Evolutionary conservation across 805 yeast genomes (phyloP).

Genomic region (Lipomyces lipofer): DNA sequence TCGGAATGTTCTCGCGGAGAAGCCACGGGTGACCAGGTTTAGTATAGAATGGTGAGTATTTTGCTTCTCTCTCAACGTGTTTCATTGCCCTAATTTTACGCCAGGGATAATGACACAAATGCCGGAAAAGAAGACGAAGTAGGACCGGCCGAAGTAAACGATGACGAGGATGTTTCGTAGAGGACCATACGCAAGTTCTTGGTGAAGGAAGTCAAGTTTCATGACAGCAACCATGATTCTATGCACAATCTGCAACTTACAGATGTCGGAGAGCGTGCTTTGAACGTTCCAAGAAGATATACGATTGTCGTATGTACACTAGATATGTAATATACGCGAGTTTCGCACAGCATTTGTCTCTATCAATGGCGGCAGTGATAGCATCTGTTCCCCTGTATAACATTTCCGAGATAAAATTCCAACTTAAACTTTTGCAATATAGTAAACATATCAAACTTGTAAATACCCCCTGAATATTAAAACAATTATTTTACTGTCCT

Average conservation of each 20-base stretch:
- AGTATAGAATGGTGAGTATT: conserved; percentile 83
- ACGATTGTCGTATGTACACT: too few species aligned
- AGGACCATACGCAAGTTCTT: too few species aligned
- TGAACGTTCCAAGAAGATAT: too few species aligned
- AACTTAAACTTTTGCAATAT: background rate
- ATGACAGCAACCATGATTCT: too few species aligned
- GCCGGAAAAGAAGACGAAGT: too few species aligned
- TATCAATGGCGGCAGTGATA: too few species aligned
- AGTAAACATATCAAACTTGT: background rate
- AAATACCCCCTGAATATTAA: too few species aligned
- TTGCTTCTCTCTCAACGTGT: background rate
- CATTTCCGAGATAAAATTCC: background rate
- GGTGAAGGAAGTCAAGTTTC: too few species aligned
- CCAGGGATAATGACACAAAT: conserved; percentile 22
- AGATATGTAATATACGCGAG: too few species aligned
- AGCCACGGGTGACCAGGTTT: conserved; percentile 95
- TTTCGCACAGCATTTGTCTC: too few species aligned
- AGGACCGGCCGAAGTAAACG: conserved; percentile 32
- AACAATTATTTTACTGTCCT: background rate
- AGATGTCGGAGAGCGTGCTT: too few species aligned
- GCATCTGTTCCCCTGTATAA: too few species aligned
- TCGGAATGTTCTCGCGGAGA: conserved; percentile 91
- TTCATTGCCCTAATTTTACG: background rate
- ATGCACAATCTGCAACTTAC: background rate
- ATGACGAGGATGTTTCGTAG: conserved; percentile 17